Conservation (phyloP, 345 rosid species). For the Hypericum perforatum region DNA sequence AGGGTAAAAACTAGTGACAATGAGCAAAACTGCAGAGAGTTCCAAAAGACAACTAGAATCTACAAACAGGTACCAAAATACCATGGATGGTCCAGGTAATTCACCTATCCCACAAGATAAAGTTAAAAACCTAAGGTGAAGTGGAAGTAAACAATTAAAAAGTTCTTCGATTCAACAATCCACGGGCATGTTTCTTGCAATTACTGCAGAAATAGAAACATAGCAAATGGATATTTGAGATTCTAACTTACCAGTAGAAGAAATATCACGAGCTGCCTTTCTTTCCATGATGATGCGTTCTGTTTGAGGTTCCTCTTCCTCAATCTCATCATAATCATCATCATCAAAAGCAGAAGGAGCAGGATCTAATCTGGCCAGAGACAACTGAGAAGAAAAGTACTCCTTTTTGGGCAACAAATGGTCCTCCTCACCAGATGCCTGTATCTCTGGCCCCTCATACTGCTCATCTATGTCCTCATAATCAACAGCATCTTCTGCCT, state of each 20-base stretch:
- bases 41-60: too few relatives aligned
- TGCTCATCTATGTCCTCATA: slow-evolving; percentile 94
- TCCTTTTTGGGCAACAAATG: slow-evolving; percentile 61
- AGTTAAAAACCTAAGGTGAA: neutral
- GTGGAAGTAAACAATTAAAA: neutral
- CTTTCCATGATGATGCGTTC: slow-evolving; percentile 36
- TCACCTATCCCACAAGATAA: too few relatives aligned
- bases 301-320: slow-evolving; percentile 41
- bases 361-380: slow-evolving; percentile 34
- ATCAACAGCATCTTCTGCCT: slow-evolving; percentile 92
- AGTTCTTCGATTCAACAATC: neutral
- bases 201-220: neutral
- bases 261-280: slow-evolving; percentile 23
- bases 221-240: neutral
- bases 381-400: slow-evolving; percentile 45
- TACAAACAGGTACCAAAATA: too few relatives aligned
- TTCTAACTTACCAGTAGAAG: slow-evolving; percentile 35
- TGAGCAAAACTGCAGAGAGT: too few relatives aligned
- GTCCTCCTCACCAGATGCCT: slow-evolving; percentile 72
- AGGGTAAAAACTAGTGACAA: too few relatives aligned
- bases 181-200: neutral
- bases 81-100: too few relatives aligned
- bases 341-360: slow-evolving; percentile 59
- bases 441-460: slow-evolving; percentile 86
- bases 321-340: slow-evolving; percentile 93